These are phyloP conservation scores for Fusarium mangiferae DNA, from an alignment of 2,329 filamentous ascomycete species.

Conservation along the genomic window DNA sequence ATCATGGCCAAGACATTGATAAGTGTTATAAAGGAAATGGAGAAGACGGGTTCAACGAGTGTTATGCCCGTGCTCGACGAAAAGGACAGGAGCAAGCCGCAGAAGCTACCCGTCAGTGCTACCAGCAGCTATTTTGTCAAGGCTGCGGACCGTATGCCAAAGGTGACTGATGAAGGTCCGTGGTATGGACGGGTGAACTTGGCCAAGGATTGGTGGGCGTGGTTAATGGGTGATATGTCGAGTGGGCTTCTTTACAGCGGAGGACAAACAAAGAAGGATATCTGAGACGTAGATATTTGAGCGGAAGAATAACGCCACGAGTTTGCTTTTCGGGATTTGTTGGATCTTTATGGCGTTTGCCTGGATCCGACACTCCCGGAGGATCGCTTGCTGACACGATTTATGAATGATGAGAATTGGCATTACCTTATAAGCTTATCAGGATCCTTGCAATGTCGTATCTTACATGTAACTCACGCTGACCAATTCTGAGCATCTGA, in stretches of 20 bases:
- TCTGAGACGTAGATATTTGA: background rate
- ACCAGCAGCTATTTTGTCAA: conserved; percentile 51
- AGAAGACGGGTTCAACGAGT: conserved; percentile 54
- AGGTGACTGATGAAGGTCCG: conserved; percentile 47
- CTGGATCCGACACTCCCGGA: background rate
- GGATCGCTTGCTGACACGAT: background rate
- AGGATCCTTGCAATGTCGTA: background rate
- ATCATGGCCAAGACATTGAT: conserved; percentile 58
- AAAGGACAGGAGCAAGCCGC: conserved; percentile 39
- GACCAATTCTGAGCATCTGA: background rate
- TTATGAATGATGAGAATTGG: background rate
- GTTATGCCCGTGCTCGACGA: conserved; percentile 57
- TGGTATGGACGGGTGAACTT: conserved; percentile 52
- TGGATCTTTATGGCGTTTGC: background rate
- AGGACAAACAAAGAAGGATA: conserved; percentile 40
- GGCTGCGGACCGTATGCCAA: conserved; percentile 51
- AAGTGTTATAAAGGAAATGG: conserved; percentile 64
- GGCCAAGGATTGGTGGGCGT: conserved; percentile 45
- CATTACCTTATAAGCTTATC: background rate
- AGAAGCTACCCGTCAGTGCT: conserved; percentile 41
- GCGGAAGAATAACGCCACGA: background rate
- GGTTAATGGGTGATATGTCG: conserved; percentile 46
- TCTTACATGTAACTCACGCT: background rate
- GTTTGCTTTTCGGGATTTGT: background rate
- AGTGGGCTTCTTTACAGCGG: conserved; percentile 47